Evolutionary conservation across 2,329 filamentous ascomycete species (phyloP), one percentile per base, ranked within the genome.

Genomic region (Rhynchosporium graminicola): DNA sequence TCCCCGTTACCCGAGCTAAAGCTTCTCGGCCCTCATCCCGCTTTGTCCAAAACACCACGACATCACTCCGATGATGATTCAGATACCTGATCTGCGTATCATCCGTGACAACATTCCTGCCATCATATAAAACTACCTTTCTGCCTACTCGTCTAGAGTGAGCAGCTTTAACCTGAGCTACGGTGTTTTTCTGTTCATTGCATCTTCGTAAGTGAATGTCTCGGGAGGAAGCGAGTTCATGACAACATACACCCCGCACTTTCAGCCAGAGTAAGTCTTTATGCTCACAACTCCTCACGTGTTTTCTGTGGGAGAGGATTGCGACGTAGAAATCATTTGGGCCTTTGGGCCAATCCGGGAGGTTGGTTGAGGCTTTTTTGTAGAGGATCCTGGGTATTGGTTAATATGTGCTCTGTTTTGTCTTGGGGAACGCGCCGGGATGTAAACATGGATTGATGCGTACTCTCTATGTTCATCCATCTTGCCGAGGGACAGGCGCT

Each of bases 1-100:
- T 12, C 3, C 29, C 40, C 36, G 26, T 4, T 20, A 36, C 4
- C 7, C 28, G 48, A 9, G 33, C 12, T 40, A 60, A 31, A 36
- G 48, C 38, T 20, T 26, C 26, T 28, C 43, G 45, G 4, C 42
- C 43, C 26, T 61, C 36, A 26, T 56, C 59, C 8, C 20, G 20
- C 40, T 48, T 54, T n/a, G 59, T 60, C 62, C 75, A 31, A 45
- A 68, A 52, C 12, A 58, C 43, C 15, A 66, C 38, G 29, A 65
- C 29, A 43, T 66, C 57, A 26, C 48, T 31, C 7, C 40, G 33
- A 3, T 33, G 26, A 47, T 54, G 45, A 12, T 59, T 12, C 10
- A 65, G 31, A 20, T 48, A 8, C 10, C 56, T 61, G 42, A 65
- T 51, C 50, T 62, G 50, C 6, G 50, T 61, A 3, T 60, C 28